Percentiles rank a stretch among this genome's conserved stretches.
Evolutionary conservation across 2,329 filamentous ascomycete genomes (phyloP).

Genomic region (Colletotrichum ledebouriae): DNA sequence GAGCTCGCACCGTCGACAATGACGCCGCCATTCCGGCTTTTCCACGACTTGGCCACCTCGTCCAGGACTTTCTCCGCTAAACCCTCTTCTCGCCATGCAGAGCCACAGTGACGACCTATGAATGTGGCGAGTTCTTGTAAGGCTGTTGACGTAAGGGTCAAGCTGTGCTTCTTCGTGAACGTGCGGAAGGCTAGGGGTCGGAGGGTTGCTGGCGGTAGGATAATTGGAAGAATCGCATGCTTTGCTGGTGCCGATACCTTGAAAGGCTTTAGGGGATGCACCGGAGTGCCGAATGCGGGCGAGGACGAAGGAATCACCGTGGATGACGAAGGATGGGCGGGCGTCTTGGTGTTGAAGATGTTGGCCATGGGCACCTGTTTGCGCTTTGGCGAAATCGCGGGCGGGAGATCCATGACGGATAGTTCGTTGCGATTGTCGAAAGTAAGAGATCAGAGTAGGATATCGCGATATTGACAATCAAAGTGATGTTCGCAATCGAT

Average conservation of each 20-base stretch:
- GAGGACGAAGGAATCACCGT: slow-evolving; percentile 84
- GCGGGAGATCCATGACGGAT: slow-evolving; percentile 48
- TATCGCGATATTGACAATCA: neutral
- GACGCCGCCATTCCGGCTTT: slow-evolving; percentile 86
- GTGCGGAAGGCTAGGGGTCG: slow-evolving; percentile 93
- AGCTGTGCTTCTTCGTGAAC: slow-evolving; percentile 96
- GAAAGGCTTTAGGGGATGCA: slow-evolving; percentile 80
- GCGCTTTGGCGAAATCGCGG: slow-evolving; percentile 42
- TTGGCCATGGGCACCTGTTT: slow-evolving; percentile 52
- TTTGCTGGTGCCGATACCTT: slow-evolving; percentile 62
- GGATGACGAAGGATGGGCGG: slow-evolving; percentile 59
- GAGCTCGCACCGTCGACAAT: slow-evolving; percentile 88
- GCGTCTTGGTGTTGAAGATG: slow-evolving; percentile 56
- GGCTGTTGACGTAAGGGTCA: slow-evolving; percentile 90
- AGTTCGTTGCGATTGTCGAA: neutral
- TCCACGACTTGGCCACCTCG: slow-evolving; percentile 92
- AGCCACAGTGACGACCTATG: slow-evolving; percentile 93
- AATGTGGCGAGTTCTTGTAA: slow-evolving; percentile 88
- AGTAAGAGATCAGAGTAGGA: neutral
- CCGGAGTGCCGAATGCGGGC: slow-evolving; percentile 89
- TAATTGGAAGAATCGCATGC: slow-evolving; percentile 82
- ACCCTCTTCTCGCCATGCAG: slow-evolving; percentile 96
- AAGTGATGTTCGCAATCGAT: slow-evolving; percentile 6
- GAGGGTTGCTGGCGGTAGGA: slow-evolving; percentile 87
- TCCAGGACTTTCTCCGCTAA: slow-evolving; percentile 93